Conservation (phyloP, 2,329 filamentous ascomycete genomes). For the Microsporum ferrugineum region DNA sequence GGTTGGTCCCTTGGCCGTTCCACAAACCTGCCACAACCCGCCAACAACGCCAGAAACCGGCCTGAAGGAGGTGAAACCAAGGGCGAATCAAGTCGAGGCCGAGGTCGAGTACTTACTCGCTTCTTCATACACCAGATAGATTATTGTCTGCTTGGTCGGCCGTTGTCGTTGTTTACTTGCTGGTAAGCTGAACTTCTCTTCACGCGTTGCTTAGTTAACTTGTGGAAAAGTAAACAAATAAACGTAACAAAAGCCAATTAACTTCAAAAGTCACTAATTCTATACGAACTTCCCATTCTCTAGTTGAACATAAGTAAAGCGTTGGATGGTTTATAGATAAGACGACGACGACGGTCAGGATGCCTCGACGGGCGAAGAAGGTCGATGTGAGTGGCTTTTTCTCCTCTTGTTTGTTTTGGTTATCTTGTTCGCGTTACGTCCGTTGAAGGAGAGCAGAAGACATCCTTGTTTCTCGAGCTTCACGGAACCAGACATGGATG, state of each 20-base stretch:
- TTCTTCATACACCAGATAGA: too few relatives aligned
- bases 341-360: background rate
- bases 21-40: slow-evolving; percentile 1
- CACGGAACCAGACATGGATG: background rate
- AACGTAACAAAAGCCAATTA: too few relatives aligned
- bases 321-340: background rate
- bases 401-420: background rate
- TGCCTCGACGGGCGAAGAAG: background rate
- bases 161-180: too few relatives aligned
- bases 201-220: too few relatives aligned
- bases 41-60: background rate
- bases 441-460: background rate
- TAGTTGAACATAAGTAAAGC: too few relatives aligned
- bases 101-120: too few relatives aligned
- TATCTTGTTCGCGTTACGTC: background rate
- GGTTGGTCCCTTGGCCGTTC: background rate
- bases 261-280: too few relatives aligned
- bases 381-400: background rate
- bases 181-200: too few relatives aligned
- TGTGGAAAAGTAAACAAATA: too few relatives aligned
- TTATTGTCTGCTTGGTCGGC: too few relatives aligned
- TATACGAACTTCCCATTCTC: too few relatives aligned
- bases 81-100: background rate
- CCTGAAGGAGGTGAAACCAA: background rate
- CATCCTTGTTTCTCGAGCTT: background rate